A percentile compares a stretch with the other conserved stretches of the same genome.
Conservation (phyloP, 495 filamentous ascomycete genomes). For the Aspergillus affinis region DNA sequence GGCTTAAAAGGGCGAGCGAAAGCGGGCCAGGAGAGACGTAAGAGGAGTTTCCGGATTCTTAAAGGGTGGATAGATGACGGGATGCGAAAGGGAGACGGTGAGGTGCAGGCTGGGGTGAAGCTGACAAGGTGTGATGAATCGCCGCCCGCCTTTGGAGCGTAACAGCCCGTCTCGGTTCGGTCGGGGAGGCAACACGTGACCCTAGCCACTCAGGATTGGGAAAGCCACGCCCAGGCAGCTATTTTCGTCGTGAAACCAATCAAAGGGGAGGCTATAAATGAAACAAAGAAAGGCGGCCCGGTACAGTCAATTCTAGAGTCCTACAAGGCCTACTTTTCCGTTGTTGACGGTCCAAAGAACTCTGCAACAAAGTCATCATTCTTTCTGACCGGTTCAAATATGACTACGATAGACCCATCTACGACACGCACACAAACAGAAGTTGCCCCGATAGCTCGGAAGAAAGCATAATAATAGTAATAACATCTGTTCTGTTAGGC, state of each 20-base stretch:
- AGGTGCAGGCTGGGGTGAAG: conserved; percentile 28
- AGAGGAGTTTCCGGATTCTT: not conserved
- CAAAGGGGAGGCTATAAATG: not conserved
- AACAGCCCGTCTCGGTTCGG: conserved; percentile 29
- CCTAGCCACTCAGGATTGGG: conserved; percentile 9
- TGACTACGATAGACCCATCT: not conserved
- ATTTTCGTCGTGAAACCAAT: conserved; percentile 9
- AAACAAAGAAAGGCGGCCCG: conserved; percentile 5
- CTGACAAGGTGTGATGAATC: conserved; percentile 39
- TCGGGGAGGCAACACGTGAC: conserved; percentile 31
- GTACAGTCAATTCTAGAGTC: too few relatives aligned
- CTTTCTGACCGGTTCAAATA: not conserved
- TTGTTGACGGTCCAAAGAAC: not conserved
- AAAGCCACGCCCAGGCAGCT: conserved; percentile 11
- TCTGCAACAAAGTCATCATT: not conserved
- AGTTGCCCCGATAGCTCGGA: not conserved
- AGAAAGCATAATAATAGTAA: not conserved
- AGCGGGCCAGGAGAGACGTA: not conserved
- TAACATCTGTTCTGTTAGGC: not conserved
- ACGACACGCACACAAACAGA: not conserved
- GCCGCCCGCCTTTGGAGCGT: conserved; percentile 28
- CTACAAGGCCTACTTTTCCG: not conserved
- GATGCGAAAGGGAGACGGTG: conserved; percentile 16
- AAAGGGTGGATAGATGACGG: conserved; percentile 11
- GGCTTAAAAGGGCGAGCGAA: not conserved